Percentiles rank a stretch among this genome's conserved stretches.
phyloP scores from a whole-genome alignment of 2,329 filamentous ascomycete species.

The Trichoderma sp. region DNA sequence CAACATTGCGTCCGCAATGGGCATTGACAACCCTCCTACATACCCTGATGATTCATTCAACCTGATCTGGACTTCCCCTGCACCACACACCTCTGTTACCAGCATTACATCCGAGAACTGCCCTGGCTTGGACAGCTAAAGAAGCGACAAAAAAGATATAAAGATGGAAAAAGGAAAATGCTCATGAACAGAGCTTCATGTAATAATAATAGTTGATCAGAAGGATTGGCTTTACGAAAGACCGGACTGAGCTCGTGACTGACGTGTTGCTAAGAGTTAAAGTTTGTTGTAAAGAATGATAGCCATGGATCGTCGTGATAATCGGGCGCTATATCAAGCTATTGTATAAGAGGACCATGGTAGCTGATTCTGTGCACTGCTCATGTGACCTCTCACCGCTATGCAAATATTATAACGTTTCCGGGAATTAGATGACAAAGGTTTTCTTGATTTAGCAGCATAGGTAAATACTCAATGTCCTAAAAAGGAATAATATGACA shows the following conservation, averaged over 20 bases:
- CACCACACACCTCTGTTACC: conserved; percentile 53
- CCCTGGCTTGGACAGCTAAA: conserved; percentile 52
- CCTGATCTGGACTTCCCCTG: conserved; percentile 61
- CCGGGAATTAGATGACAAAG: neutral
- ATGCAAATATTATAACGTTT: neutral
- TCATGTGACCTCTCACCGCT: neutral
- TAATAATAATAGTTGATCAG: neutral
- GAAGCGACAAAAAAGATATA: neutral
- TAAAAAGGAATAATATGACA: neutral
- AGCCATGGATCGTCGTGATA: neutral
- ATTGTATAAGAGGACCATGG: neutral
- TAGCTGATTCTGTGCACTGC: neutral
- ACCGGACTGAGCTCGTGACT: neutral
- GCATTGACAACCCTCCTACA: conserved; percentile 51
- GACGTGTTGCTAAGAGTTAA: neutral
- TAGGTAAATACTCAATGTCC: too few species aligned
- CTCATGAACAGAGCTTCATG: neutral
- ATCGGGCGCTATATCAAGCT: neutral
- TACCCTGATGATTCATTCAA: conserved; percentile 58
- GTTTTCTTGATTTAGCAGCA: too few species aligned
- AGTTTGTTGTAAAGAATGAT: neutral
- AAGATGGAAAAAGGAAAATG: neutral
- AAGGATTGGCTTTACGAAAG: neutral
- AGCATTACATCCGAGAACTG: conserved; percentile 55
- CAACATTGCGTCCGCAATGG: conserved; percentile 56